Conservation (phyloP, 2,329 filamentous ascomycete genomes). For the Cercospora janseana region DNA sequence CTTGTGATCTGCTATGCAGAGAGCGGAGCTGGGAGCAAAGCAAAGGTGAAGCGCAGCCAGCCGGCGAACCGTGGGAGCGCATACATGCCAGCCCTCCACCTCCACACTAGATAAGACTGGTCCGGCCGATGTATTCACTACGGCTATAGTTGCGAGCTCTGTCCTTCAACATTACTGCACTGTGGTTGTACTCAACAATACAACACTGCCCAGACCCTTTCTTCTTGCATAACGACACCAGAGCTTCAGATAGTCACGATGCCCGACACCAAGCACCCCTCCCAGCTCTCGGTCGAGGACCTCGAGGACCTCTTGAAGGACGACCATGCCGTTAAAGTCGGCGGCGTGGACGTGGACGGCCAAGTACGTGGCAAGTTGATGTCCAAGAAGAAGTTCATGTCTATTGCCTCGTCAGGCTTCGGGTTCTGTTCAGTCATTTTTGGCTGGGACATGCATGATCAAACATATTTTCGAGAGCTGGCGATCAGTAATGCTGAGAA, state of each 20-base stretch:
- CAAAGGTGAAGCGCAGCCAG: too few species aligned
- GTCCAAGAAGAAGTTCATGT: slow-evolving; percentile 89
- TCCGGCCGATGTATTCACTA: slow-evolving; percentile 3
- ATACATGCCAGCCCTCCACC: neutral
- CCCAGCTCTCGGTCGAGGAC: slow-evolving; percentile 59
- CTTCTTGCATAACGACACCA: neutral
- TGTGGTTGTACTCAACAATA: slow-evolving; percentile 26
- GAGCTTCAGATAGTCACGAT: slow-evolving; percentile 27
- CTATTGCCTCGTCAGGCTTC: slow-evolving; percentile 75
- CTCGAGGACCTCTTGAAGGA: slow-evolving; percentile 65
- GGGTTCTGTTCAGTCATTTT: slow-evolving; percentile 94
- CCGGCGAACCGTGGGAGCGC: slow-evolving; percentile 6
- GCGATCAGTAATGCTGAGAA: slow-evolving; percentile 87
- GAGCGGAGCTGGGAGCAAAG: neutral
- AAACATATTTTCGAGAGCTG: slow-evolving; percentile 82
- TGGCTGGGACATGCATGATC: slow-evolving; percentile 96
- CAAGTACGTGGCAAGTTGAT: slow-evolving; percentile 85
- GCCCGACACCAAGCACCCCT: slow-evolving; percentile 38
- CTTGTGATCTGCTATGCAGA: slow-evolving; percentile 8
- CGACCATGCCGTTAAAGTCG: slow-evolving; percentile 81
- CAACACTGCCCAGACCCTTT: slow-evolving; percentile 3
- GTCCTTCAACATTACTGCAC: slow-evolving; percentile 12
- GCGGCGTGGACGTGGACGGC: slow-evolving; percentile 83
- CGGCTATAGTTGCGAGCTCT: slow-evolving; percentile 1
- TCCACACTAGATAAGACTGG: slow-evolving; percentile 14